Percentiles rank a stretch among this genome's conserved stretches.
Evolutionary conservation across 2,329 filamentous ascomycete genomes (phyloP).

Genomic region (Spiromastix sp.): DNA sequence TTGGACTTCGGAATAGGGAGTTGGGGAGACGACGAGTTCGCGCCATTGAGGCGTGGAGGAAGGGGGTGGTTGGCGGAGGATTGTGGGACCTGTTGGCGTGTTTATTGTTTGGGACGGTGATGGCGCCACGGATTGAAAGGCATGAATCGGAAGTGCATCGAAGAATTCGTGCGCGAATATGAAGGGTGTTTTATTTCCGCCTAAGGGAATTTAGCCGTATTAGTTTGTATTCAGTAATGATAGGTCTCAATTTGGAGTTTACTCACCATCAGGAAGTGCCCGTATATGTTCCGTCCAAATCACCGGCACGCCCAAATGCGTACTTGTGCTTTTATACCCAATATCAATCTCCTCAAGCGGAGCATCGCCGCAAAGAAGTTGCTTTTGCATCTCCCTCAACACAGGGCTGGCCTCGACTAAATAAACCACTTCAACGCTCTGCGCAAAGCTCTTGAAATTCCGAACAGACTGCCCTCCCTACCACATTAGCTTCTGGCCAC

Average conservation of each 20-base stretch:
- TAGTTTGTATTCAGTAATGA: slow-evolving; percentile 1
- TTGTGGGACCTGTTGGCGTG: slow-evolving; percentile 39
- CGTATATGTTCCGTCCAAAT: slow-evolving; percentile 86
- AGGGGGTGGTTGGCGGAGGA: slow-evolving; percentile 24
- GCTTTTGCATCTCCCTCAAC: slow-evolving; percentile 66
- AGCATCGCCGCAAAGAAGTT: slow-evolving; percentile 65
- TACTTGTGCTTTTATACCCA: slow-evolving; percentile 65
- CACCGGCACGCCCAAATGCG: slow-evolving; percentile 63
- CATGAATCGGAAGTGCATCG: slow-evolving; percentile 91
- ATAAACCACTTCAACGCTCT: slow-evolving; percentile 76
- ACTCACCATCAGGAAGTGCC: slow-evolving; percentile 60
- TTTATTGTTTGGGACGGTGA: slow-evolving; percentile 38
- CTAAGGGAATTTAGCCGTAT: slow-evolving; percentile 31
- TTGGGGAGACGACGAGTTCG: slow-evolving; percentile 67
- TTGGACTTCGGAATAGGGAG: slow-evolving; percentile 45
- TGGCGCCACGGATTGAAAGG: slow-evolving; percentile 67
- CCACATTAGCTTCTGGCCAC: slow-evolving; percentile 4
- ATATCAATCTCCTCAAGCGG: slow-evolving; percentile 59
- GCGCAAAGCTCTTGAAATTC: slow-evolving; percentile 68
- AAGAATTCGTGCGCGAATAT: slow-evolving; percentile 98
- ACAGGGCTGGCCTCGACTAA: slow-evolving; percentile 86
- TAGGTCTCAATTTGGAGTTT: no score
- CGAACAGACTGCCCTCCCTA: slow-evolving; percentile 57
- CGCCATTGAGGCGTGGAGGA: slow-evolving; percentile 57
- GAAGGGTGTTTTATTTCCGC: slow-evolving; percentile 66